Percentiles rank a stretch among this genome's conserved stretches.
These are phyloP conservation scores for Rutidosis leptorrhynchoides DNA, from an alignment of 129 eudicot species.

Conservation along the genomic window DNA sequence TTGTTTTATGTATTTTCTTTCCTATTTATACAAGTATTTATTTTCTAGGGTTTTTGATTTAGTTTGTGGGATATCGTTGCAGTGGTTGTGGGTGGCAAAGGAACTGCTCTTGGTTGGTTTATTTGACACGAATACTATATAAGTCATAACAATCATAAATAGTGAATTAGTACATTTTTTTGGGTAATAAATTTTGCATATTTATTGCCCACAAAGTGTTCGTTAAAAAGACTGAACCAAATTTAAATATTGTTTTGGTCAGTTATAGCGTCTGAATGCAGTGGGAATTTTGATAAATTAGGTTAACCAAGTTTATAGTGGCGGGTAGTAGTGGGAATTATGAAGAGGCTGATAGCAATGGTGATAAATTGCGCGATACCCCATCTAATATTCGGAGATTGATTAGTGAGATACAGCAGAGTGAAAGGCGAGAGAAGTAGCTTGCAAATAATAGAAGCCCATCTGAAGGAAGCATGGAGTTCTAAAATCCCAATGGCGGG, in stretches of 20 bases:
- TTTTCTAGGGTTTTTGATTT: too few relatives aligned
- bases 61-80: too few relatives aligned
- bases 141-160: too few relatives aligned
- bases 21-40: too few relatives aligned
- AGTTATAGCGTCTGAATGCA: background rate
- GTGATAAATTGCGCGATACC: slow-evolving; percentile 76
- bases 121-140: too few relatives aligned
- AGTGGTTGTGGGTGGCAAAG: too few relatives aligned
- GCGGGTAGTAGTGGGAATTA: slow-evolving; percentile 32
- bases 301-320: slow-evolving; percentile 18
- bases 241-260: too few relatives aligned
- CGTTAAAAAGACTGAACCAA: background rate
- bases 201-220: slow-evolving; percentile 16
- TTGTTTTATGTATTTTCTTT: too few relatives aligned
- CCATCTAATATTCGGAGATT: slow-evolving; percentile 81
- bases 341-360: slow-evolving; percentile 37
- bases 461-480: slow-evolving; percentile 85
- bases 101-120: too few relatives aligned
- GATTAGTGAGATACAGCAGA: slow-evolving; percentile 81
- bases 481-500: slow-evolving; percentile 74
- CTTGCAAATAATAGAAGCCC: slow-evolving; percentile 81
- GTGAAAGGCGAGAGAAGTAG: slow-evolving; percentile 86
- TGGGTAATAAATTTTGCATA: too few relatives aligned
- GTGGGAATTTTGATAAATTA: slow-evolving; percentile 35
- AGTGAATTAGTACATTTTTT: too few relatives aligned